A percentile compares a stretch with the other conserved stretches of the same genome.
Evolutionary conservation across 2,329 filamentous ascomycete genomes (phyloP).

Genomic region (Scleromitrula shiraiana): DNA sequence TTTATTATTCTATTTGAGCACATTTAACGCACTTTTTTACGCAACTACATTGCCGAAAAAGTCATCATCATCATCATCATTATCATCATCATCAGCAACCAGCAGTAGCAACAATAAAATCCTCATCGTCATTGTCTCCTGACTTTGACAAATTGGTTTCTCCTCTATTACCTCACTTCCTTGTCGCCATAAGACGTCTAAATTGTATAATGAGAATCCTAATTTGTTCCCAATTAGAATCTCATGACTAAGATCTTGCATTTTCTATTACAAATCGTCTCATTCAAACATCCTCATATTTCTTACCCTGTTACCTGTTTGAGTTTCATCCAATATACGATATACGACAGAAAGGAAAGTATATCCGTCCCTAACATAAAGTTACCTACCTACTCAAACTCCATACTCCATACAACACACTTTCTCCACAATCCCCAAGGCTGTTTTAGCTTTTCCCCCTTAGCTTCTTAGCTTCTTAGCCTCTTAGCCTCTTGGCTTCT

Average conservation of each 20-base stretch:
- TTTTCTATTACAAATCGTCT: constrained; percentile 20
- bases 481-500: not conserved
- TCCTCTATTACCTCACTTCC: too few relatives aligned
- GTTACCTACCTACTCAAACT: too few relatives aligned
- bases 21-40: too few relatives aligned
- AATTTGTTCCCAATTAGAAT: constrained; percentile 9
- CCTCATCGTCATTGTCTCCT: constrained; percentile 2
- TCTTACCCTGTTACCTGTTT: not conserved
- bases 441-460: constrained; percentile 6
- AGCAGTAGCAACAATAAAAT: too few relatives aligned
- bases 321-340: not conserved
- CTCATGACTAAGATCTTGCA: constrained; percentile 25
- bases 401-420: too few relatives aligned
- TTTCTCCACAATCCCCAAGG: too few relatives aligned
- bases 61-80: not conserved
- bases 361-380: too few relatives aligned
- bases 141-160: constrained; percentile 15
- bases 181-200: constrained; percentile 1
- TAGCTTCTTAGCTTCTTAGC: too few relatives aligned
- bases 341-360: too few relatives aligned
- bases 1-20: too few relatives aligned
- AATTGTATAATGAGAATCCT: constrained; percentile 1
- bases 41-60: too few relatives aligned
- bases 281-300: constrained; percentile 1
- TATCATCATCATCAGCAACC: not conserved